Base-by-base conservation (phyloP, 352 stramenopile genomes). In the Pythium grandisporangium region DNA sequence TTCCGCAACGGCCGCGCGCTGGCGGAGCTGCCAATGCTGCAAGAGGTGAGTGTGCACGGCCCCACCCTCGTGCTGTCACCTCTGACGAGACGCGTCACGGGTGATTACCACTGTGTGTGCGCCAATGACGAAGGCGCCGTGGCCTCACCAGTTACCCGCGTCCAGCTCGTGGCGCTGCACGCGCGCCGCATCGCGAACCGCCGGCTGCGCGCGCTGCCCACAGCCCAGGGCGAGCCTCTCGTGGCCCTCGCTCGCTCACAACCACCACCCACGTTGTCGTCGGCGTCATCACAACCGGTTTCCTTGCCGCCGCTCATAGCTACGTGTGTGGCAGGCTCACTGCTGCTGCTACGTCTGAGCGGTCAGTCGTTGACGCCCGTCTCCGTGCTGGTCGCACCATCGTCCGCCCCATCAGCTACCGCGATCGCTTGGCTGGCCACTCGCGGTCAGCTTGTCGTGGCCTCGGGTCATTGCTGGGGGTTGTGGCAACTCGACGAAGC, bases 91-190 rank as follows among this genome's bases (percentile, higher is more conserved):
- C 70, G 73, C 4, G 55, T 66, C 4, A 48, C 45, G 7, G 72
- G 67, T 1, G 63, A 82, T 23, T 84, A 84, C 45, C 66, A 60
- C 42, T 86, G 72, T 45, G 62, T 66, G 14, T 84, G 67, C 32
- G 55, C 69, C 33, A 84, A 86, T 37, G 73, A 86, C 36, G 73
- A 86, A 44, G 70, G 73, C 6, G 40, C 14, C 0, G 48, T 54
- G 5, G 63, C 42, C 26, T 69, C 69, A 13, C 42, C 54, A 20
- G 46, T 43, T 2, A 73, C 57, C 17, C 58, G 50, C 6, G 62
- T 85, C 4, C 42, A 54, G 21, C 33, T 71, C 29, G 48, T 56
- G 32, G 30, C 26, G 6, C 35, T 85, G 13, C 27, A 14, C 13
- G 44, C 65, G 0, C 52, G 48, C 27, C 42, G 45, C 2, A 16